A percentile compares a stretch with the other conserved stretches of the same genome.
phyloP scores from a whole-genome alignment of 1,284 basidiomycete species.

The Tranzscheliella williamsii region DNA sequence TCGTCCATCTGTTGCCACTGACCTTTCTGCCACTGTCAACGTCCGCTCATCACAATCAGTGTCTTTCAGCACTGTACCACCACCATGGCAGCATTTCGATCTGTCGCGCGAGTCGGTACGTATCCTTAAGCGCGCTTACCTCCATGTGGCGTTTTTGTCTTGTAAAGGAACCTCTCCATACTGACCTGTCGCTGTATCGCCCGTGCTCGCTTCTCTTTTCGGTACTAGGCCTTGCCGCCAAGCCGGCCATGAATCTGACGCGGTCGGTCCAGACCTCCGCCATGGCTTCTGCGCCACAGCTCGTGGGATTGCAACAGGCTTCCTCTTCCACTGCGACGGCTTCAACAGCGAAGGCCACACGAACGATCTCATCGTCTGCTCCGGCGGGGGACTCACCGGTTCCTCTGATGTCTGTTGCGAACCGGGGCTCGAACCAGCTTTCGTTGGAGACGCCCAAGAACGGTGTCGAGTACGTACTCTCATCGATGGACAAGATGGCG shows the following conservation, averaged over 20 bases:
- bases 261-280: slow-evolving; percentile 39
- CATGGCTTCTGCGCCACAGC: slow-evolving; percentile 27
- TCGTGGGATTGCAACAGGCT: slow-evolving; percentile 10
- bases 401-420: slow-evolving; percentile 58
- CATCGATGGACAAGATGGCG: slow-evolving; percentile 92
- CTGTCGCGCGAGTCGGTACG: slow-evolving; percentile 35
- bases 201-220: neutral
- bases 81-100: slow-evolving; percentile 37
- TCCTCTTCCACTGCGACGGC: slow-evolving; percentile 8
- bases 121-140: neutral
- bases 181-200: neutral
- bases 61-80: neutral
- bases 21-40: neutral
- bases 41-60: neutral
- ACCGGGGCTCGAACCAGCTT: slow-evolving; percentile 56
- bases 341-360: neutral
- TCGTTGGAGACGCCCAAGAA: slow-evolving; percentile 86
- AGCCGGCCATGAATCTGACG: slow-evolving; percentile 27
- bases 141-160: neutral
- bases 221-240: slow-evolving; percentile 27
- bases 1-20: too few relatives aligned
- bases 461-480: slow-evolving; percentile 92
- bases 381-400: slow-evolving; percentile 42
- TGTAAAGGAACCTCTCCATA: neutral
- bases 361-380: slow-evolving; percentile 32